Percentiles rank a stretch among this genome's conserved stretches.
Evolutionary conservation across 2,329 filamentous ascomycete species (phyloP).

Genomic region (Fusarium falciforme): DNA sequence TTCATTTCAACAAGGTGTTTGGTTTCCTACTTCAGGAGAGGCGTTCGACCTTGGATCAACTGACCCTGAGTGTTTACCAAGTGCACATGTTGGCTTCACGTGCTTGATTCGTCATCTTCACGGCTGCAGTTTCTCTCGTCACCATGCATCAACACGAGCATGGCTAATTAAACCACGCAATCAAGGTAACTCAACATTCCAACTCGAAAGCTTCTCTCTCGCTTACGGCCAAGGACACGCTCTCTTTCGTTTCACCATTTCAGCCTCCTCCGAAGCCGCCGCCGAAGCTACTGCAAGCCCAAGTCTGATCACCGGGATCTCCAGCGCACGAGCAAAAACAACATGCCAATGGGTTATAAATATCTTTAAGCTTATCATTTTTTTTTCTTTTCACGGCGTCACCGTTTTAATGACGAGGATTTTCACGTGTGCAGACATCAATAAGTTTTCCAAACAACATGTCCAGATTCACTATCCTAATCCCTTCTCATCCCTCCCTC

Average conservation of each 20-base stretch:
- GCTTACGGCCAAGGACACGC: background rate
- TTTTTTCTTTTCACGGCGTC: background rate
- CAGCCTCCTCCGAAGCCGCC: background rate
- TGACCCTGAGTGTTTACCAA: background rate
- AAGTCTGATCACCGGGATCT: background rate
- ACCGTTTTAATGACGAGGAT: background rate
- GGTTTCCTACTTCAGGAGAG: background rate
- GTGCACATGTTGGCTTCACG: background rate
- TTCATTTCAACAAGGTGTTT: too few species aligned
- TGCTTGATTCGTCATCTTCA: background rate
- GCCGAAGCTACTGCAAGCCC: constrained; percentile 1
- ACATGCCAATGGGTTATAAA: background rate
- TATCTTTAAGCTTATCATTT: background rate
- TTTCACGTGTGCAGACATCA: background rate
- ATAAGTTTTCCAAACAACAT: constrained; percentile 5
- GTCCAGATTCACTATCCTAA: constrained; percentile 36
- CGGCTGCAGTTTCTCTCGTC: background rate
- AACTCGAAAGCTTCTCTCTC: background rate
- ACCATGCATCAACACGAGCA: background rate
- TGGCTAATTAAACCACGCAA: background rate
- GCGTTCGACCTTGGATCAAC: background rate
- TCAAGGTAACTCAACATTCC: background rate
- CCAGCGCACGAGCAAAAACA: background rate
- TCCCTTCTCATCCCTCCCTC: background rate
- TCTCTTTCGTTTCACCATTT: background rate